Evolutionary conservation across 2,329 filamentous ascomycete species (phyloP), one percentile per base, ranked within the genome.

Genomic region (Parascedosporium putredinis): DNA sequence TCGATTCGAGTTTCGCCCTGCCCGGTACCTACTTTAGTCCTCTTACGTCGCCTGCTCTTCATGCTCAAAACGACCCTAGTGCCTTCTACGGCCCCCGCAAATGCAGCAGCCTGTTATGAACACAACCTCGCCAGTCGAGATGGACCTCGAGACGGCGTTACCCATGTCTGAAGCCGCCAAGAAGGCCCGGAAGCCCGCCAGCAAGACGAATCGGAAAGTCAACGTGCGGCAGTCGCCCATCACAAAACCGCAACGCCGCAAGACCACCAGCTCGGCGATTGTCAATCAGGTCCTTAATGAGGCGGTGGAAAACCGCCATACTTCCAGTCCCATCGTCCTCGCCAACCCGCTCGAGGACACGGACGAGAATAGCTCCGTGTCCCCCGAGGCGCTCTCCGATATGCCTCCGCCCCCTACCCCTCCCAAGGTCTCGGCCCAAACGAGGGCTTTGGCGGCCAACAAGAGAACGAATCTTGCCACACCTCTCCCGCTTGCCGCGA

Each of bases 1-100:
- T 78, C 29, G 76, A 81, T 22, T 67, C 66, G 27, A 68, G 70
- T 45, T 87, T 80, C 57, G 75, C 77, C 5, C 73, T 86, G 3
- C 81, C 84, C 0, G 78, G 78, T 31, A 78, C 84, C 29, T 91
- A 89, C 66, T 90, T 93, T 62, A 93, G 86, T 60, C 87, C 87
- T 8, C 72, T 93, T 45, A 89, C 85, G 4, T 93, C 87, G 14
- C 87, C 87, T 1, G 86, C 86, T 3, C 70, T 93, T 16, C 83
- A 86, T 62, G 84, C 86, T 1, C 84, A 89, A 62, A 78, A 71
- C 53, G 78, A 82, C 50, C 60, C 68, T 23, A 63, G 64, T 14
- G 63, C 69, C 4, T 58, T 66, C 47, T 73, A 74, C 53, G 68
- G 78, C 47, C 64, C 69, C 47, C 44, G 9, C 47, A 50, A 6